Percentiles rank a stretch among this genome's conserved stretches.
These are phyloP conservation scores for Alternaria sp. DNA, from an alignment of 2,329 filamentous ascomycete genomes.

Conservation along the genomic window DNA sequence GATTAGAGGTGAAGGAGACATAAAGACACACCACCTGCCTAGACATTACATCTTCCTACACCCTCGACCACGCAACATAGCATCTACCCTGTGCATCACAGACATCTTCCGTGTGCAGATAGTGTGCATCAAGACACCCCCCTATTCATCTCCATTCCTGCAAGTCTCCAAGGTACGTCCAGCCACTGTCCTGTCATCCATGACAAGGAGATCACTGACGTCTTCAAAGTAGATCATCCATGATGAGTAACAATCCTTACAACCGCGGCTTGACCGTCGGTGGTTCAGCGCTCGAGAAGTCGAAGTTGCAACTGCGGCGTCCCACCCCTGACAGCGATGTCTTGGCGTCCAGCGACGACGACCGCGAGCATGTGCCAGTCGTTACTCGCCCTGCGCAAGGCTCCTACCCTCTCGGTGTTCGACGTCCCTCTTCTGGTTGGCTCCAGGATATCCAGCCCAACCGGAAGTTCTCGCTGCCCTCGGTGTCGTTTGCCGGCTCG, in stretches of 20 bases:
- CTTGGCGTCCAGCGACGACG: conserved; percentile 92
- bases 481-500: conserved; percentile 73
- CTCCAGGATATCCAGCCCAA: conserved; percentile 76
- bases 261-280: conserved; percentile 40
- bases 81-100: conserved; percentile 13
- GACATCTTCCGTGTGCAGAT: conserved; percentile 18
- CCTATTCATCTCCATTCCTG: not conserved
- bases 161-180: conserved; percentile 23
- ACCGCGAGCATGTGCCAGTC: conserved; percentile 65
- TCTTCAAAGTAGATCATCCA: conserved; percentile 7
- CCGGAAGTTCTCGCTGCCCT: conserved; percentile 77
- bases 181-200: not conserved
- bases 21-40: conserved; percentile 13
- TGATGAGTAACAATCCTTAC: conserved; percentile 37
- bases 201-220: conserved; percentile 11
- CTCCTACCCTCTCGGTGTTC: conserved; percentile 28
- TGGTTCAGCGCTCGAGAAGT: conserved; percentile 64
- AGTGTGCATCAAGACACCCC: conserved; percentile 2
- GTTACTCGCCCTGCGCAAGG: conserved; percentile 27
- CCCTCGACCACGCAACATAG: conserved; percentile 11
- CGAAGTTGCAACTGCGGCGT: conserved; percentile 71
- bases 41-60: conserved; percentile 13
- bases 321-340: conserved; percentile 95
- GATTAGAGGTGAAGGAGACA: conserved; percentile 18
- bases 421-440: conserved; percentile 62